Evolutionary conservation across 164 flowering plant genomes (phyloP).

Genomic region (Vitis labrusca): DNA sequence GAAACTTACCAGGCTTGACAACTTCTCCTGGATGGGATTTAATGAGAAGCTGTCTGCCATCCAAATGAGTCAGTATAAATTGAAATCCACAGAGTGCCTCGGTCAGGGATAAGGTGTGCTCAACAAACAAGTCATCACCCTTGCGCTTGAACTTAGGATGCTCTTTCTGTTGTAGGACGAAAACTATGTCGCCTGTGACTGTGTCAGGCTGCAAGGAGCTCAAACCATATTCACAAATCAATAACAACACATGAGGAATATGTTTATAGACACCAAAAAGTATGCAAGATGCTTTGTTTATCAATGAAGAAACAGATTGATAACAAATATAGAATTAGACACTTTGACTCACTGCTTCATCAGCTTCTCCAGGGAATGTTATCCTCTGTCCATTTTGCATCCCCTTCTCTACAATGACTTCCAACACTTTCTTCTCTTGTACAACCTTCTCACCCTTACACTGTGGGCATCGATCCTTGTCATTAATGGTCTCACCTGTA

Average conservation of each 20-base stretch:
- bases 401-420: constrained; percentile 53
- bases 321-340: too few relatives aligned
- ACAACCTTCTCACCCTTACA: constrained; percentile 58
- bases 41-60: constrained; percentile 65
- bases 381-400: constrained; percentile 61
- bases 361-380: constrained; percentile 63
- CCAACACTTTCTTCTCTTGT: constrained; percentile 51
- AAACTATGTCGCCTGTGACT: constrained; percentile 62
- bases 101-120: constrained; percentile 51
- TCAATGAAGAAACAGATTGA: too few relatives aligned
- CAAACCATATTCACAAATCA: not conserved
- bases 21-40: constrained; percentile 67
- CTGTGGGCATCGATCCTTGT: constrained; percentile 45
- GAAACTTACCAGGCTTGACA: constrained; percentile 60
- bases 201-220: constrained; percentile 57
- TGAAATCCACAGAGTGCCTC: constrained; percentile 78
- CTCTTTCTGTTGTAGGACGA: constrained; percentile 65
- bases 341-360: constrained; percentile 40
- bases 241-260: not conserved
- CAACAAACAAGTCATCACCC: constrained; percentile 62
- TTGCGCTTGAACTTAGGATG: constrained; percentile 67
- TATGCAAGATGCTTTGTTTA: too few relatives aligned
- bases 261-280: not conserved
- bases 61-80: constrained; percentile 53
- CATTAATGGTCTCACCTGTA: constrained; percentile 51